These are phyloP conservation scores for Keithomyces neogunnii DNA, from an alignment of 2,329 filamentous ascomycete genomes.

Conservation along the genomic window DNA sequence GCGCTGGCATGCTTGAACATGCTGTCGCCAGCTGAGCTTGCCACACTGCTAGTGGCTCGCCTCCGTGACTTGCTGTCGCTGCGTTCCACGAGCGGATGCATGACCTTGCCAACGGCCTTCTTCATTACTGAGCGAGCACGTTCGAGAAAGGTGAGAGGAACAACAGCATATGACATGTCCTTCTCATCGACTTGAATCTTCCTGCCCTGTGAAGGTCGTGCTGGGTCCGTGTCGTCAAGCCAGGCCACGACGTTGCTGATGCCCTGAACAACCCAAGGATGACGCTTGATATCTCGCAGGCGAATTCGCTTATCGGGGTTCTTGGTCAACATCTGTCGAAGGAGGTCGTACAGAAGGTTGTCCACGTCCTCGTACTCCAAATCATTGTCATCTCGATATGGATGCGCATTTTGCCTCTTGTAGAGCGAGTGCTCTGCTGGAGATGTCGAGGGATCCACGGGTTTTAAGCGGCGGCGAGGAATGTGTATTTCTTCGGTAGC, in stretches of 20 bases:
- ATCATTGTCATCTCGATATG: conserved; percentile 69
- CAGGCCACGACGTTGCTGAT: conserved; percentile 67
- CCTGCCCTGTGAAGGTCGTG: conserved; percentile 65
- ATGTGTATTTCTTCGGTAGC: conserved; percentile 90
- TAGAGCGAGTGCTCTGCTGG: conserved; percentile 46
- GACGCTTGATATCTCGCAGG: conserved; percentile 84
- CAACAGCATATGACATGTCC: conserved; percentile 84
- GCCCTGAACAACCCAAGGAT: conserved; percentile 80
- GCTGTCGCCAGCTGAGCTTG: conserved; percentile 54
- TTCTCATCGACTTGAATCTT: conserved; percentile 88
- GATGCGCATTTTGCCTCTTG: conserved; percentile 50
- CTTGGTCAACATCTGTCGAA: conserved; percentile 75
- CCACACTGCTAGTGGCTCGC: conserved; percentile 52
- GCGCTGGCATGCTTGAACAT: conserved; percentile 35
- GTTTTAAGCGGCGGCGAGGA: conserved; percentile 70
- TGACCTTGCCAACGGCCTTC: conserved; percentile 56
- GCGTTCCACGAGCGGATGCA: conserved; percentile 51
- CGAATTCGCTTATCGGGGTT: conserved; percentile 84
- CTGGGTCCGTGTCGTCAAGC: conserved; percentile 92
- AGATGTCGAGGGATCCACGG: conserved; percentile 54
- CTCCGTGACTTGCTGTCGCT: conserved; percentile 45
- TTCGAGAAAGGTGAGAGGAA: conserved; percentile 80
- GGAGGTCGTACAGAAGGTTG: conserved; percentile 67
- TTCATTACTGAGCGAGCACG: conserved; percentile 72
- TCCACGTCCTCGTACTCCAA: conserved; percentile 81